A percentile compares a stretch with the other conserved stretches of the same genome.
Conservation (phyloP, 345 rosid genomes). For the Gossypium anomalum region DNA sequence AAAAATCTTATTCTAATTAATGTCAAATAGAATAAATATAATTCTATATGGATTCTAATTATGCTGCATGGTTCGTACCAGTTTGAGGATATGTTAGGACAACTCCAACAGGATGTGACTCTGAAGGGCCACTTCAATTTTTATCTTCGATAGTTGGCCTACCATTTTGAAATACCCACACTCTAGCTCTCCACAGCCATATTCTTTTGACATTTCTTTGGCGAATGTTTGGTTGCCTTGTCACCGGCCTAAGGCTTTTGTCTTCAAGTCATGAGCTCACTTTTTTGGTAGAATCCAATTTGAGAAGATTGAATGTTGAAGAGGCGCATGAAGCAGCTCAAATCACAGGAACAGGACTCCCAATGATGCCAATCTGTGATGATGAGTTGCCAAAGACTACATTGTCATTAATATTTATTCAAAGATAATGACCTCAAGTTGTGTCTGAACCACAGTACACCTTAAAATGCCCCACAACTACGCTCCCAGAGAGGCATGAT, state of each 20-base stretch:
- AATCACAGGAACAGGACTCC: not conserved
- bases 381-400: not conserved
- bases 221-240: not conserved
- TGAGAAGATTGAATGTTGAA: not conserved
- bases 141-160: slow-evolving; percentile 3
- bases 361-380: not conserved
- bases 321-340: not conserved
- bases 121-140: not conserved
- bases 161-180: slow-evolving; percentile 2
- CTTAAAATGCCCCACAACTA: not conserved
- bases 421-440: not conserved
- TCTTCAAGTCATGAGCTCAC: not conserved
- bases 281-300: slow-evolving; percentile 12
- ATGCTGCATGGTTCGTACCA: no score
- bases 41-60: no score
- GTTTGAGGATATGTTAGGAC: no score
- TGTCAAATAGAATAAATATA: no score
- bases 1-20: no score
- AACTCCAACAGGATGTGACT: not conserved
- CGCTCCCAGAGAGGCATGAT: not conserved
- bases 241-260: not conserved
- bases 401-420: not conserved
- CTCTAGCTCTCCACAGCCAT: no score
- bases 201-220: not conserved
- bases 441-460: not conserved